Percentiles rank a stretch among this genome's conserved stretches.
phyloP scores from a whole-genome alignment of 768 basidiomycete genomes.

The Termitomyces sp. region DNA sequence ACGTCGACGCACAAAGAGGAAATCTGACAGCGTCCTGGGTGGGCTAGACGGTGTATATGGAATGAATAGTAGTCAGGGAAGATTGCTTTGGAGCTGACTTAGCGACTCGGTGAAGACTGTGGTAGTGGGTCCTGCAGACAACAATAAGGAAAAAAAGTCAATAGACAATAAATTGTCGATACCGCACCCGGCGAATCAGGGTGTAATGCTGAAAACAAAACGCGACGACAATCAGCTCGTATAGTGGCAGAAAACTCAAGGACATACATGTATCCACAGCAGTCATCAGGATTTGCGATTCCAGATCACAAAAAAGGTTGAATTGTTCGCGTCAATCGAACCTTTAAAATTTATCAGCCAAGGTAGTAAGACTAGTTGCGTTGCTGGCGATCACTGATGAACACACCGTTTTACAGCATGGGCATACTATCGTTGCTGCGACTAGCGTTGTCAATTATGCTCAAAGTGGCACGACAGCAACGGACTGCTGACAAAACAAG shows the following conservation, averaged over 20 bases:
- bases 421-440: not conserved
- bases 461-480: not conserved
- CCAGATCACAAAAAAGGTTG: not conserved
- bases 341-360: not conserved
- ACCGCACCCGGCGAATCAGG: too few relatives aligned
- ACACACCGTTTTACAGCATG: not conserved
- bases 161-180: too few relatives aligned
- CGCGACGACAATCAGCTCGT: not conserved
- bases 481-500: not conserved
- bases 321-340: not conserved
- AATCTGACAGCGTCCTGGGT: conserved; percentile 16
- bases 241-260: too few relatives aligned
- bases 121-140: not conserved
- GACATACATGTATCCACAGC: not conserved
- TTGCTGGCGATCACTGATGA: too few relatives aligned
- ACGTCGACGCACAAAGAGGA: conserved; percentile 37
- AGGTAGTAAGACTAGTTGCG: too few relatives aligned
- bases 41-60: not conserved
- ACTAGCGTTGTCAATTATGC: not conserved
- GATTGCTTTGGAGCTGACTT: not conserved
- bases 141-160: not conserved
- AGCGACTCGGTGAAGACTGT: not conserved
- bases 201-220: too few relatives aligned
- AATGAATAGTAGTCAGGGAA: not conserved
- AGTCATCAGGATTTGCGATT: not conserved